These are phyloP conservation scores for Microsporum audouinii DNA, from an alignment of 2,329 filamentous ascomycete species.

Conservation along the genomic window DNA sequence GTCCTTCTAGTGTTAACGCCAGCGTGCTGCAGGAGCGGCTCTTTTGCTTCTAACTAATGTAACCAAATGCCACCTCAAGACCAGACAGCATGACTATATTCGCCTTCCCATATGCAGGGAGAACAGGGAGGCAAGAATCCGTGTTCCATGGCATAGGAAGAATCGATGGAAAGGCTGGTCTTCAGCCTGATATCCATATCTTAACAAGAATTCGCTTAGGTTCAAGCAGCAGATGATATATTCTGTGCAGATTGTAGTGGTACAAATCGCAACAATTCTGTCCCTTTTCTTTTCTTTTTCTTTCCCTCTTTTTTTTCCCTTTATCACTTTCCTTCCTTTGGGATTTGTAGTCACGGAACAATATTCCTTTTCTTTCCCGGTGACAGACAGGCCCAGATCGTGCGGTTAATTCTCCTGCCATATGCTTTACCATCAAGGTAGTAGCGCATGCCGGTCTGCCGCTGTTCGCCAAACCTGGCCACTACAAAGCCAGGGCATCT, in stretches of 20 bases:
- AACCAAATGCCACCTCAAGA: background rate
- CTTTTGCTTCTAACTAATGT: background rate
- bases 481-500: background rate
- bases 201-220: background rate
- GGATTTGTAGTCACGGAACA: too few species aligned
- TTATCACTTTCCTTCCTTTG: background rate
- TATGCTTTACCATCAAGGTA: background rate
- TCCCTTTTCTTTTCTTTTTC: background rate
- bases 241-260: background rate
- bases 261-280: background rate
- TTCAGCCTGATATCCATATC: background rate
- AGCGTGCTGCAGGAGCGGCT: background rate
- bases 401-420: background rate
- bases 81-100: background rate
- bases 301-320: background rate
- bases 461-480: constrained; percentile 1
- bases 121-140: background rate
- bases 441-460: background rate
- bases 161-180: background rate
- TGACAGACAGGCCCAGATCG: background rate
- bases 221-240: background rate
- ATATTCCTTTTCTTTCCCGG: background rate
- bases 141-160: background rate
- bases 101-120: background rate
- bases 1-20: background rate